These are phyloP conservation scores for Capronia epimyces DNA, from an alignment of 2,329 filamentous ascomycete species.

Conservation along the genomic window DNA sequence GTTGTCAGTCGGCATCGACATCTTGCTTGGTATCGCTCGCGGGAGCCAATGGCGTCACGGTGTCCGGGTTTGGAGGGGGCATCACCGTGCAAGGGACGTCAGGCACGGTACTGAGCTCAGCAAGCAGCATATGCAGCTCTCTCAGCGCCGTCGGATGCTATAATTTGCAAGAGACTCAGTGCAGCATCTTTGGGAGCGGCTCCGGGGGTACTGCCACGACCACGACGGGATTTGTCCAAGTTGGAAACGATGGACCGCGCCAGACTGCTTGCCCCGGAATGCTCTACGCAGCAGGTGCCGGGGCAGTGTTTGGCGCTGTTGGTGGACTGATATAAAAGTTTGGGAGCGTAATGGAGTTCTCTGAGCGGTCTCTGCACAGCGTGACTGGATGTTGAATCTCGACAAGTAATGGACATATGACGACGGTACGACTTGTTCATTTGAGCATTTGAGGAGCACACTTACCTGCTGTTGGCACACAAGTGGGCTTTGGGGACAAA, in stretches of 20 bases:
- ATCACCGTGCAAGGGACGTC: conserved; percentile 45
- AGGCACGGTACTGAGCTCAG: conserved; percentile 39
- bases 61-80: conserved; percentile 42
- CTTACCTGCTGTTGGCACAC: neutral
- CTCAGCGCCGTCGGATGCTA: conserved; percentile 46
- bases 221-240: conserved; percentile 28
- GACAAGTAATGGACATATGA: conserved; percentile 13
- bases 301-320: conserved; percentile 42
- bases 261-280: conserved; percentile 34
- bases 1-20: conserved; percentile 46
- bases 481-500: neutral
- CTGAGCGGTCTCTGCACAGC: neutral
- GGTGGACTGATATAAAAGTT: conserved; percentile 12
- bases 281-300: conserved; percentile 41
- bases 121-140: conserved; percentile 43
- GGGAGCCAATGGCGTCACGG: conserved; percentile 49
- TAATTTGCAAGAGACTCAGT: conserved; percentile 45
- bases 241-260: conserved; percentile 21
- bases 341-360: neutral
- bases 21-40: conserved; percentile 44
- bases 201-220: conserved; percentile 26
- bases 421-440: conserved; percentile 12
- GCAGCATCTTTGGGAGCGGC: conserved; percentile 36
- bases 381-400: neutral
- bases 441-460: neutral